Base-by-base conservation (phyloP, 106 monocot species). In the Phalaenopsis equestris region DNA sequence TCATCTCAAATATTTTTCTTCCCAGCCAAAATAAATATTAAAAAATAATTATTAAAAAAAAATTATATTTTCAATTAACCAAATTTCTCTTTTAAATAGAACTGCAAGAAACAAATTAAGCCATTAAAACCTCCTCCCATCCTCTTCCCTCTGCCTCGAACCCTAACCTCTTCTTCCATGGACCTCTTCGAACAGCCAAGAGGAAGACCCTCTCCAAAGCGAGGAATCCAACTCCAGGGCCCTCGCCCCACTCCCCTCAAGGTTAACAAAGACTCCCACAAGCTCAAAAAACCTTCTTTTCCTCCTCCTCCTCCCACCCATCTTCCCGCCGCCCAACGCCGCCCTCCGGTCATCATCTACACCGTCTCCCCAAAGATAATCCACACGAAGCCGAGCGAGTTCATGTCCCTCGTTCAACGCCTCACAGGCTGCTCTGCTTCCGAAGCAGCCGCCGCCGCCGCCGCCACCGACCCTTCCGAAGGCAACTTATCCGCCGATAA, bases 321-420 rank as follows among this genome's bases (percentile, higher is more conserved):
- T 14, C 70, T 5, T 23, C 3, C 36, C 3, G 3, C 70, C 38
- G 7, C 19, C 43, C 73, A 80, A 1, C 80, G 55, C 41, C 80
- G 80, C 55, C 72, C 80, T 55, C 80, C 80, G 19, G 80, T 80
- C 55, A 80, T 80, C 6, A 73, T 80, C 55, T 80, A 80, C 80
- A 73, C 73, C 55, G 55, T 73, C 8, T 80, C 80, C 1, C 80
- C 80, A 1, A 80, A 80, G 21, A 36, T 80, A 55, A 73, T 80
- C 80, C 80, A 80, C 55, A 55, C 80, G 0, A 73, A 80, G 30
- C 80, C 80, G 12, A 74, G 73, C 73, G 80, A 80, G 73, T 80
- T 80, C 80, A 80, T 80, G 80, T 80, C 80, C 12, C 80, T 80
- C 17, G 73, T 80, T 4, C 80, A 80, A 18, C 73, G 73, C 55